These are phyloP conservation scores for Pogostemon cablin DNA, from an alignment of 257 asterid genomes.

Conservation along the genomic window DNA sequence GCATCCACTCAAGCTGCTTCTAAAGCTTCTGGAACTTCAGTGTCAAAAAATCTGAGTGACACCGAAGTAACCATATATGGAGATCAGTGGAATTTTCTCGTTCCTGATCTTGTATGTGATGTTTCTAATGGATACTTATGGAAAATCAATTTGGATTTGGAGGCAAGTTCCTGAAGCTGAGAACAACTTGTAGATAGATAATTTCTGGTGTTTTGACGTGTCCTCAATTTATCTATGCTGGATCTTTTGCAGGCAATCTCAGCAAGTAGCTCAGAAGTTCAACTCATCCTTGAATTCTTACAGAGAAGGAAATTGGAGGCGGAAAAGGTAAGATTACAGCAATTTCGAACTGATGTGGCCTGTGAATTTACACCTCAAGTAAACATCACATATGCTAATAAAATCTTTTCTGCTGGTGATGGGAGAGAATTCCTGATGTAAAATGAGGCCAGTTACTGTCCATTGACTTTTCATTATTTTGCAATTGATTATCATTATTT, in stretches of 20 bases:
- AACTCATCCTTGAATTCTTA: constrained; percentile 75
- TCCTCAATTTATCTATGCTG: constrained; percentile 33
- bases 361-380: constrained; percentile 8
- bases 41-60: constrained; percentile 42
- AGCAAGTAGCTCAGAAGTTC: constrained; percentile 89
- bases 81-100: constrained; percentile 83
- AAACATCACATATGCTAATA: constrained; percentile 10
- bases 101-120: constrained; percentile 89
- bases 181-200: constrained; percentile 30
- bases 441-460: constrained; percentile 25
- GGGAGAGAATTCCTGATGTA: constrained; percentile 18
- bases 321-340: constrained; percentile 59
- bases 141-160: constrained; percentile 86
- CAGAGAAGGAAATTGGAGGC: constrained; percentile 93
- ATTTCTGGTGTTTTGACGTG: constrained; percentile 26
- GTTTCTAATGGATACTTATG: constrained; percentile 69
- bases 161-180: constrained; percentile 56
- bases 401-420: background rate
- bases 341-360: background rate
- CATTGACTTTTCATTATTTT: constrained; percentile 5
- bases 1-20: constrained; percentile 51
- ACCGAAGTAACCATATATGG: constrained; percentile 64
- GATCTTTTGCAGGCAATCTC: constrained; percentile 75
- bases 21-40: constrained; percentile 47
- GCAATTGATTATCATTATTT: constrained; percentile 14